Base-by-base conservation (phyloP, 805 yeast species). In the Lachancea nothofagi region DNA sequence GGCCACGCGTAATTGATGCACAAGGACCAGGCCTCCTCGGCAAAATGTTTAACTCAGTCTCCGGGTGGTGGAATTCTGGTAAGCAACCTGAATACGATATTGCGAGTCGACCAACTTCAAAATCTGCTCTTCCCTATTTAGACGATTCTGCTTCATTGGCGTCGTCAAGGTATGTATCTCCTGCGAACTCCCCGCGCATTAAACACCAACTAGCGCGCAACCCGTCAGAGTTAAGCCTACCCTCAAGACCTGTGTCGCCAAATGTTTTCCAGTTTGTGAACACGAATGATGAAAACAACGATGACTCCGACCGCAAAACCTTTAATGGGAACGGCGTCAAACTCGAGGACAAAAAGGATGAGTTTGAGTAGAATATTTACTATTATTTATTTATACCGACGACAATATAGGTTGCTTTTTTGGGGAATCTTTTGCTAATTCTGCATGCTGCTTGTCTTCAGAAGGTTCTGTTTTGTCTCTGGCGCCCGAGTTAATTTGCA, bases 281-380 rank as follows among this genome's bases (percentile, higher is more conserved):
- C 32, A 49, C 55, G 13, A 55, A 49, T 24, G 51, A 51, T 31
- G 42, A 47, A 19, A 51, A 54, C 18, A 34, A 54, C 7, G 49
- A 50, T 10, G 51, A 59, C 15, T 8, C 13, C 9, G 56, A 57
- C 18, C 46, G 50, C 7, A 51, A 54, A 5, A 73, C 78, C 1
- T 78, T 75, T 49, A 78, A 78, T 49, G 83, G 83, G 1, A 79
- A 78, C 51, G 68, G 65, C 13, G 53, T 75, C 26, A 70, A 67
- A 44, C 49, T 78, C 34, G 78, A 77, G 48, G 56, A 54, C 40
- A 55, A 53, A 15, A 49, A 53, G 17, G 79, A 75, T 47, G 75
- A 10, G 9, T n/a, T 18, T 21, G 34, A 75, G 24, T 46, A 60
- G 7, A 25, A 36, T 17, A 30, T 12, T 10, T 31, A 32, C 12